Base-by-base conservation (phyloP, 1,284 basidiomycete species). In the Marasmius oreades region DNA sequence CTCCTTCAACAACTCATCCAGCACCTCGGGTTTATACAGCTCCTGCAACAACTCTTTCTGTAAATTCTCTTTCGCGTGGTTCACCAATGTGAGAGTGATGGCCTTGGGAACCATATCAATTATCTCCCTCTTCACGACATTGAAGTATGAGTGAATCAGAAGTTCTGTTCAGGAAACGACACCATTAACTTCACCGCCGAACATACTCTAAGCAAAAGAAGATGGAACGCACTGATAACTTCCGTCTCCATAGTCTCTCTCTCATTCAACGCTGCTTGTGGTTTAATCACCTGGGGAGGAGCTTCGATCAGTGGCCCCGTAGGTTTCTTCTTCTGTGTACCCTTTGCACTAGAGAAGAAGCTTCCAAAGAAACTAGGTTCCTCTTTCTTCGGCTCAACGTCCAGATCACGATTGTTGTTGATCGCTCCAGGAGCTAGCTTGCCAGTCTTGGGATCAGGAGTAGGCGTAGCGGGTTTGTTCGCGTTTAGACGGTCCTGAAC, bases 101-200 rank as follows among this genome's bases (percentile, higher is more conserved):
- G 96, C 95, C 73, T 95, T 94, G 18, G 97, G 97, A 8, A 99
- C 92, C 95, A 98, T 98, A 74, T 99, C 97, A 69, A 98, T 98
- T 88, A 99, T 95, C 73, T 98, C 95, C 55, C 95, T 90, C 81
- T 99, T 98, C 61, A 98, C 93, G 62, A 98, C 93, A 73, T 95
- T 94, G 80, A 91, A 97, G 77, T 98, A 97, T 4, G 92, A 95
- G 69, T 89, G 82, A 63, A 96, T 95, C 66, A 96, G 84, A 45
- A 95, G 79, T 71, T 95, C 92, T 94, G 66, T 24, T 12, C 39
- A 28, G 58, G 10, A n/a, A n/a, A 60, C 31, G 55, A 34, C 55
- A 24, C 26, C 31, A 23, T n/a, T n/a, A n/a, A n/a, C 18, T 55
- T 55, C 23, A 59, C 39, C 22, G 51, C 37, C 12, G 56, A 28